A percentile compares a stretch with the other conserved stretches of the same genome.
These are phyloP conservation scores for Eurotiales sp. DNA, from an alignment of 2,329 filamentous ascomycete genomes.

Conservation along the genomic window DNA sequence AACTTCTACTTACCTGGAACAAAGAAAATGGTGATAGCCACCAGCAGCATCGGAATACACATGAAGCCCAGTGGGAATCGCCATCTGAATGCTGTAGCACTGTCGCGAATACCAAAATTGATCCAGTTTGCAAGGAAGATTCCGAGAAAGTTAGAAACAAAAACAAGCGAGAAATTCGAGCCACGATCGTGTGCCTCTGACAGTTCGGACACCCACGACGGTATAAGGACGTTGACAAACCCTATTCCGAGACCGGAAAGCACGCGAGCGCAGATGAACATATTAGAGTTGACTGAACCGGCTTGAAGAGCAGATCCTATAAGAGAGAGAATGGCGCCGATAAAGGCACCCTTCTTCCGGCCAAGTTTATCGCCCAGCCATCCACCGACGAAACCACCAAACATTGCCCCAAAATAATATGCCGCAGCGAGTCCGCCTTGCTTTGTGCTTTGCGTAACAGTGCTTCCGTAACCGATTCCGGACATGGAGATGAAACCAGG, in stretches of 20 bases:
- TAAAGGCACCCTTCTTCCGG: conserved; percentile 23
- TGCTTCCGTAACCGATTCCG: conserved; percentile 8
- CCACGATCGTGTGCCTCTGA: conserved; percentile 25
- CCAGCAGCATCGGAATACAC: conserved; percentile 23
- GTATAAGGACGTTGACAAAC: conserved; percentile 28
- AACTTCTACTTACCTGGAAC: conserved; percentile 2
- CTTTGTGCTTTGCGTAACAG: conserved; percentile 24
- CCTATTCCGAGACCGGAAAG: conserved; percentile 30
- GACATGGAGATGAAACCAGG: conserved; percentile 28
- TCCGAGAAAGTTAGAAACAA: conserved; percentile 27
- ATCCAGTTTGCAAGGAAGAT: conserved; percentile 29
- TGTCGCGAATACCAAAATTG: conserved; percentile 25
- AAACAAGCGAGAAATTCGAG: conserved; percentile 26
- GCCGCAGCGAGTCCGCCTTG: conserved; percentile 28
- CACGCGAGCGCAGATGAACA: conserved; percentile 29
- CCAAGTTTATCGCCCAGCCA: conserved; percentile 26
- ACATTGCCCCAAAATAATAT: conserved; percentile 29
- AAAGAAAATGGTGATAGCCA: conserved; percentile 24
- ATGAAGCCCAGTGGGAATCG: conserved; percentile 29
- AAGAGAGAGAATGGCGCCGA: conserved; percentile 23
- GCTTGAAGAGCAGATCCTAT: conserved; percentile 27
- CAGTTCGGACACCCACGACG: conserved; percentile 25
- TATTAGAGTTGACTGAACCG: conserved; percentile 17
- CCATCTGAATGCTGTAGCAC: conserved; percentile 21
- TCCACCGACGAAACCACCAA: conserved; percentile 25